Base-by-base conservation (phyloP, 2,329 filamentous ascomycete species). In the Fusarium sp. region DNA sequence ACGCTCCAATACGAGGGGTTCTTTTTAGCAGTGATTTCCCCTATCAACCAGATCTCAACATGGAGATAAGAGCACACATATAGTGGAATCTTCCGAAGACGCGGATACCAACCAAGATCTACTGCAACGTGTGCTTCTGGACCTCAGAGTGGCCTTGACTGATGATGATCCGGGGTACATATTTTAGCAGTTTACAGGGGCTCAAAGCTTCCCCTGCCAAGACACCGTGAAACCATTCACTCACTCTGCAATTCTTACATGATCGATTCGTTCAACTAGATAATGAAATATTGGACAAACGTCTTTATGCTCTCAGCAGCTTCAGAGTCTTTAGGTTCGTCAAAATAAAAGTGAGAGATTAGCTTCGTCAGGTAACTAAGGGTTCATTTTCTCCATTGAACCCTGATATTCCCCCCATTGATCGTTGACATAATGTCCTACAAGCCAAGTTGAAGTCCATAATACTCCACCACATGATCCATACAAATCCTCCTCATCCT, bases 321-420 rank as follows among this genome's bases (percentile, higher is more conserved):
- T 45, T 54, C 39, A 37, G 55, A n/a, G 11, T 19, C 50, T 46
- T 50, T 19, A 55, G 42, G 31, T 52, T 60, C 51, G 39, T 70
- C 53, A 58, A 51, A 44, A 69, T 56, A 31, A 46, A 64, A 42
- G 42, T 55, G 39, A 60, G 59, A 68, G 64, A 71, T 69, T 51
- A 37, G 52, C 37, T 56, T 58, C 60, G 26, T 62, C 48, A 62
- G 50, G 30, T 64, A 61, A 61, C 46, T 59, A 21, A 34, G 58
- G 54, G 45, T 65, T 55, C 44, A 61, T 55, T 58, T 37, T 54
- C 51, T 60, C 62, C 51, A 12, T 16, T 14, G 39, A 58, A 52
- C 31, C 31, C 28, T 53, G 52, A 43, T 39, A 28, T 43, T 45
- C 65, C 52, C 48, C 58, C 39, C 39, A 55, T 61, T 61, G 50